Percentiles rank a stretch among this genome's conserved stretches.
Conservation (phyloP, 495 filamentous ascomycete species). For the Jackrogersella minutella region DNA sequence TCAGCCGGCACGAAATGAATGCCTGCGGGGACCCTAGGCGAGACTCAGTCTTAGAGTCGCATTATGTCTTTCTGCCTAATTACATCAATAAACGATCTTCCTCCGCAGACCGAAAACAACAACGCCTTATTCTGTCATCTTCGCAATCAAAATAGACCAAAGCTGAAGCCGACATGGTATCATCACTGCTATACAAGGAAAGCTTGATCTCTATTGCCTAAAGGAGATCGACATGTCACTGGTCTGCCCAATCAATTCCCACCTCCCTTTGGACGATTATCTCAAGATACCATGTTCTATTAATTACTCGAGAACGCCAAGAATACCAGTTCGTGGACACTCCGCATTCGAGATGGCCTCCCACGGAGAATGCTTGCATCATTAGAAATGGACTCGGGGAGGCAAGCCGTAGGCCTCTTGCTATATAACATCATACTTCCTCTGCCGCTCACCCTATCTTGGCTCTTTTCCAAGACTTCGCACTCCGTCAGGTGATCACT, state of each 20-base stretch:
- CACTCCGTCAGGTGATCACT: conserved; percentile 23
- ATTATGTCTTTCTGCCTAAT: conserved; percentile 44
- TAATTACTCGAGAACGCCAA: conserved; percentile 29
- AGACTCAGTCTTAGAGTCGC: conserved; percentile 33
- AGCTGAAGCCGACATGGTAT: conserved; percentile 21
- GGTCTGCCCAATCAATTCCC: conserved; percentile 29
- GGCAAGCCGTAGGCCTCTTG: conserved; percentile 1
- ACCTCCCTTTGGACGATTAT: conserved; percentile 13
- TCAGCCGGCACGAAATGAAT: conserved; percentile 37
- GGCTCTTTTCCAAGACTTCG: conserved; percentile 30
- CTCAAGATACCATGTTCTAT: conserved; percentile 27
- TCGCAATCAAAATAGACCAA: conserved; percentile 19
- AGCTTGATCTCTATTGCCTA: conserved; percentile 34
- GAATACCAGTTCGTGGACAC: conserved; percentile 37
- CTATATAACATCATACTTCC: conserved; percentile 30
- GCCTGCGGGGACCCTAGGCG: conserved; percentile 28
- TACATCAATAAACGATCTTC: conserved; percentile 39
- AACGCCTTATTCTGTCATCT: conserved; percentile 23
- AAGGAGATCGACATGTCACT: conserved; percentile 25
- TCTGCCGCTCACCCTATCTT: conserved; percentile 13
- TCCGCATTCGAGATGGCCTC: conserved; percentile 32
- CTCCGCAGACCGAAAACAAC: conserved; percentile 37
- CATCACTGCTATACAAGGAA: conserved; percentile 37
- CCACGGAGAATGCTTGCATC: conserved; percentile 19
- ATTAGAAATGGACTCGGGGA: conserved; percentile 10